Base-by-base conservation (phyloP, 169 alveolate species). In the Theileria annulata region DNA sequence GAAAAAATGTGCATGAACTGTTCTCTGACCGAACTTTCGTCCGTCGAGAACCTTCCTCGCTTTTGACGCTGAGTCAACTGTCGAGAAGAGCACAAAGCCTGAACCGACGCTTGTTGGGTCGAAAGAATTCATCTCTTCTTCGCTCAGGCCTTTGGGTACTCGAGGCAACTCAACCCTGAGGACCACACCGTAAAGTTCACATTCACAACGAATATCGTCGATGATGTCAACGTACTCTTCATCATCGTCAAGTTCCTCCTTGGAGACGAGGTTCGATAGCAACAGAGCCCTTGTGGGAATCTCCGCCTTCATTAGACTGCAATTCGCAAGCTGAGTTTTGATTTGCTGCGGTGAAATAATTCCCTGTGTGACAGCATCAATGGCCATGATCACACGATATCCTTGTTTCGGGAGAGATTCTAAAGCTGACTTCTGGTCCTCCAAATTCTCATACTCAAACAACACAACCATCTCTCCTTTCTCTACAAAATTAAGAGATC, bases 161-260 rank as follows among this genome's bases (percentile, higher is more conserved):
- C 95, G 75, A n/a, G 97, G 97, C 30, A 94, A 75, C 78, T 94
- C 94, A 49, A 94, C 89, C 66, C 92, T 86, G 33, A 91, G 73
- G 19, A 94, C 96, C 37, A 85, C 84, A 2, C 96, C 96, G 51
- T 90, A 92, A 23, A 71, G 86, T 30, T 88, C 94, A 67, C 96
- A 94, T 60, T 94, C 96, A 51, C 88, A 77, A 15, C 93, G 77
- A 59, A 94, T 87, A 85, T 94, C 97, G 68, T 91, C 95, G 9
- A 94, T 84, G 31, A 94, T 92, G 64, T 94, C 97, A 58, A 90
- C 87, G 77, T 94, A 94, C 75, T 94, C 97, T 19, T 73, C 91
- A 68, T 92, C 95, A 67, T 92, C 96, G 17, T 87, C 78, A n/a
- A 94, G 92, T 5, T 84, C 86, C 48, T 77, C 95, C 10, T 88